These are phyloP conservation scores for Glycine tomentella DNA, from an alignment of 306 rosid genomes.

Conservation along the genomic window DNA sequence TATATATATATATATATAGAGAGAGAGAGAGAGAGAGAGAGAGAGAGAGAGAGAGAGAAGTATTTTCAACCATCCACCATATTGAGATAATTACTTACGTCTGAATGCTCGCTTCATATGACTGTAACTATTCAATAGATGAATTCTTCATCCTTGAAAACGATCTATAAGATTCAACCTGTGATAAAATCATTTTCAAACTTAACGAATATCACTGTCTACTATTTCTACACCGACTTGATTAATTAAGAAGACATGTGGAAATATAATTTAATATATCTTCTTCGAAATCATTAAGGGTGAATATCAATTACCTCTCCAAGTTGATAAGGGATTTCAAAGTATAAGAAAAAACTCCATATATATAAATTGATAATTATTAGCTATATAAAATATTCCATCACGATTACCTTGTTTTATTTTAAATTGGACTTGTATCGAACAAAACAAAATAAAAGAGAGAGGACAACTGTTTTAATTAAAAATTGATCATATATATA, in stretches of 20 bases:
- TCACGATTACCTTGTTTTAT: background rate
- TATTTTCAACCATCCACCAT: conserved; percentile 40
- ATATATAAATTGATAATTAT: background rate
- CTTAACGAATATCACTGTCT: conserved; percentile 29
- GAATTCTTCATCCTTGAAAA: conserved; percentile 33
- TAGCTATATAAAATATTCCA: conserved; percentile 14
- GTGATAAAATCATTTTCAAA: conserved; percentile 37
- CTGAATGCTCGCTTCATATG: conserved; percentile 35
- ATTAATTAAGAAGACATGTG: conserved; percentile 21
- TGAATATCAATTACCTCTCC: conserved; percentile 36
- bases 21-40: no score
- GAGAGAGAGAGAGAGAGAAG: no score
- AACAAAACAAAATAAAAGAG: background rate
- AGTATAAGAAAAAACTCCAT: conserved; percentile 2
- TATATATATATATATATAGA: no score
- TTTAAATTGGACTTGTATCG: background rate
- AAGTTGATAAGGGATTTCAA: conserved; percentile 43
- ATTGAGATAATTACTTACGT: conserved; percentile 42
- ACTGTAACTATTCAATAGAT: conserved; percentile 38
- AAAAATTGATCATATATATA: background rate
- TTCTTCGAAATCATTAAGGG: conserved; percentile 43
- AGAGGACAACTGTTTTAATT: background rate
- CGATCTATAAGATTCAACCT: conserved; percentile 43
- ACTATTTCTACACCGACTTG: conserved; percentile 23
- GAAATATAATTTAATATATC: conserved; percentile 34